Conservation (phyloP, 306 rosid genomes). For the Sphenostylis stenocarpa region DNA sequence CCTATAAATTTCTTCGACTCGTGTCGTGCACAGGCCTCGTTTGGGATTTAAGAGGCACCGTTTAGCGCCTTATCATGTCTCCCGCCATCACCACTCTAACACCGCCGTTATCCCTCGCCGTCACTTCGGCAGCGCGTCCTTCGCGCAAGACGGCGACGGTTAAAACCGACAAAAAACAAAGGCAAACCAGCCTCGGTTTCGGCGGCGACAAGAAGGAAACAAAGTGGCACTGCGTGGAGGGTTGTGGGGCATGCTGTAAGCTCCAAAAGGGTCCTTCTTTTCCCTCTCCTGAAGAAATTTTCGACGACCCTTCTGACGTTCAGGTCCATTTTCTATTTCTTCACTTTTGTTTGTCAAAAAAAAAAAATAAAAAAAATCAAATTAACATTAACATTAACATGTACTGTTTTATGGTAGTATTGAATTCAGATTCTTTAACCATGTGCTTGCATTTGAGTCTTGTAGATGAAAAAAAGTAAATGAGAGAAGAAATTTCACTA, state of each 20-base stretch:
- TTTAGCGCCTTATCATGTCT: slow-evolving; percentile 10
- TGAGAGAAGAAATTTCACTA: no score
- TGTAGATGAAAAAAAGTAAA: no score
- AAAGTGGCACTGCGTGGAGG: slow-evolving; percentile 75
- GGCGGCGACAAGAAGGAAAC: slow-evolving; percentile 42
- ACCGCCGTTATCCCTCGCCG: neutral
- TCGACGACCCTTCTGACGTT: slow-evolving; percentile 57
- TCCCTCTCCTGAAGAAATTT: slow-evolving; percentile 75
- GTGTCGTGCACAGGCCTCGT: no score
- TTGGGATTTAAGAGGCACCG: neutral
- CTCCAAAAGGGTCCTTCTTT: slow-evolving; percentile 78
- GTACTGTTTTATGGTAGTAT: no score
- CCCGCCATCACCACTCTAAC: slow-evolving; percentile 20
- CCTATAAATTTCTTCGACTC: no score
- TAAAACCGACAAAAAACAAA: slow-evolving; percentile 27
- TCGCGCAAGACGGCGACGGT: slow-evolving; percentile 25
- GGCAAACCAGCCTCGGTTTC: slow-evolving; percentile 41
- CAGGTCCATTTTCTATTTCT: slow-evolving; percentile 40
- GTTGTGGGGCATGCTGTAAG: slow-evolving; percentile 94
- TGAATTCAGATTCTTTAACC: no score
- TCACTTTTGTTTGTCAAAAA: neutral
- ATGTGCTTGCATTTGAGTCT: no score
- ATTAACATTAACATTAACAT: no score
- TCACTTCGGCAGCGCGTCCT: slow-evolving; percentile 37
- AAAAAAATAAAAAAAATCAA: no score